Evolutionary conservation across 345 rosid species (phyloP).

Genomic region (Populus alba): DNA sequence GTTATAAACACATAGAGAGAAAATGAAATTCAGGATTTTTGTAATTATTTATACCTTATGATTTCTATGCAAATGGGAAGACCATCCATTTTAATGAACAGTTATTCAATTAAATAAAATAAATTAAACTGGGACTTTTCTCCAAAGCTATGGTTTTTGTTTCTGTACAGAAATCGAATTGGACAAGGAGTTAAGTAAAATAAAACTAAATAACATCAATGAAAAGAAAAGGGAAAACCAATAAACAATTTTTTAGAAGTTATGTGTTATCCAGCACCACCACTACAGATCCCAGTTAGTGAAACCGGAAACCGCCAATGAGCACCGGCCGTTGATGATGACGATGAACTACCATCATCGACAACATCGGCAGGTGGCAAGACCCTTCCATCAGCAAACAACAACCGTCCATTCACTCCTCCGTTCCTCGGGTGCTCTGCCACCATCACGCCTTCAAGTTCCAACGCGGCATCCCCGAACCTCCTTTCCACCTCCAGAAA

Average conservation of each 20-base stretch:
- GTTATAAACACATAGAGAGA: no score
- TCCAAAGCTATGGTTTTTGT: not conserved
- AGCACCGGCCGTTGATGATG: conserved; percentile 31
- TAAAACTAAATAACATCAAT: not conserved
- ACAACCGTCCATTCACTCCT: conserved; percentile 30
- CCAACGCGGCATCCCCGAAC: conserved; percentile 66
- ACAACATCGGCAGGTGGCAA: conserved; percentile 57
- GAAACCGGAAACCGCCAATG: conserved; percentile 73
- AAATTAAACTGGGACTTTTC: not conserved
- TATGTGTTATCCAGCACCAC: conserved; percentile 36
- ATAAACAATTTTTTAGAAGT: not conserved
- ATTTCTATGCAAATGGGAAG: no score
- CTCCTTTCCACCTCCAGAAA: conserved; percentile 87
- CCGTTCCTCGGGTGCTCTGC: conserved; percentile 31
- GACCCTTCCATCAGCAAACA: conserved; percentile 84
- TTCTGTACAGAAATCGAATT: not conserved
- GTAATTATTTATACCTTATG: no score
- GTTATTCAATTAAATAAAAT: no score
- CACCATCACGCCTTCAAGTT: conserved; percentile 50
- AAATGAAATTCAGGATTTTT: no score
- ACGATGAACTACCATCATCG: conserved; percentile 27
- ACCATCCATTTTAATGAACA: no score
- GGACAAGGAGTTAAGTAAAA: not conserved
- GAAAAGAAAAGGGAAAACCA: not conserved
- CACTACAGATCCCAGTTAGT: conserved; percentile 70